phyloP scores from a whole-genome alignment of 306 rosid species.

The Canavalia ensiformis region DNA sequence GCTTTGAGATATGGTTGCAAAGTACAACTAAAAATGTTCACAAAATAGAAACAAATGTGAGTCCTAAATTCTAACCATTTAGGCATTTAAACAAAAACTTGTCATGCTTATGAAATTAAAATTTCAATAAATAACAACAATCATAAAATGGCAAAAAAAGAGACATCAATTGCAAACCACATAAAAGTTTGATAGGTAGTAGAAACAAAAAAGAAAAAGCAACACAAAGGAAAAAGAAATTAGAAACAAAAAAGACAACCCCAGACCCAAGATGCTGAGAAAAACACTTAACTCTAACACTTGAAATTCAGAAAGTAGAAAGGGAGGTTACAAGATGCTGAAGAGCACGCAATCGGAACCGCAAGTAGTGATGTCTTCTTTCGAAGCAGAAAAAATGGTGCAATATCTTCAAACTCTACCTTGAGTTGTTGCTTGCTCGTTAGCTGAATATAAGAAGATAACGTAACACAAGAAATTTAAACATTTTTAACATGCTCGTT shows the following conservation, averaged over 20 bases:
- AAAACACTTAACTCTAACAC: background rate
- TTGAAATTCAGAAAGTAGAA: background rate
- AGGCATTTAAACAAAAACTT: slow-evolving; percentile 42
- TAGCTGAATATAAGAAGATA: slow-evolving; percentile 9
- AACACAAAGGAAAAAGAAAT: background rate
- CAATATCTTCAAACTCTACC: background rate
- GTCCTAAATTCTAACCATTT: background rate
- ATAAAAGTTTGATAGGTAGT: background rate
- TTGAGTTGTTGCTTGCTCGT: background rate
- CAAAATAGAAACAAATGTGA: background rate
- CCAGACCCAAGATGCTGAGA: background rate
- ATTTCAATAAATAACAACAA: background rate
- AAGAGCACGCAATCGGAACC: background rate
- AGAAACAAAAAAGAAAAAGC: background rate
- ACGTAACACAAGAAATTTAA: background rate
- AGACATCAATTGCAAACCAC: background rate
- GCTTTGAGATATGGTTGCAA: background rate
- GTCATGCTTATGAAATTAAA: slow-evolving; percentile 15
- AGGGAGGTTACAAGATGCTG: slow-evolving; percentile 19
- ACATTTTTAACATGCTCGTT: too few species aligned
- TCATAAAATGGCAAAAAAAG: background rate
- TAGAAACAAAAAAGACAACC: too few species aligned
- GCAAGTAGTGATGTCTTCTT: background rate
- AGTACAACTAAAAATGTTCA: background rate
- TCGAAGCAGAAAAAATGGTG: background rate